These are phyloP conservation scores for Fusarium ambrosium DNA, from an alignment of 2,329 filamentous ascomycete genomes.

Conservation along the genomic window DNA sequence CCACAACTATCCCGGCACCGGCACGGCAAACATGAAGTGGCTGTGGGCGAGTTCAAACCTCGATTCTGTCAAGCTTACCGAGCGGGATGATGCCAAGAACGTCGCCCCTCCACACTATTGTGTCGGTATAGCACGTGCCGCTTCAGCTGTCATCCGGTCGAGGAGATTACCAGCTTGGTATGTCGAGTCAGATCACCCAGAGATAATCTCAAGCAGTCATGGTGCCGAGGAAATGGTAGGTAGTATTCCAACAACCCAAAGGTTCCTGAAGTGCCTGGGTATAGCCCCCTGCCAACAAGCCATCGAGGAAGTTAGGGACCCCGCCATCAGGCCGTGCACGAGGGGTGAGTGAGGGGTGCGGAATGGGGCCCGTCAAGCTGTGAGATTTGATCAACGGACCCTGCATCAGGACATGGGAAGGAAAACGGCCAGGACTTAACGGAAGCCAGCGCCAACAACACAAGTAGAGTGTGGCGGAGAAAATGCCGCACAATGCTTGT, in stretches of 20 bases:
- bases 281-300: neutral
- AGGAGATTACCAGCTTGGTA: neutral
- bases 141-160: neutral
- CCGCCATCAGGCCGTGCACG: constrained; percentile 38
- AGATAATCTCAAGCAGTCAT: neutral
- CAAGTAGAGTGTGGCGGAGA: constrained; percentile 12
- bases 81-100: constrained; percentile 15
- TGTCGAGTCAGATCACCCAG: neutral
- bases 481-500: constrained; percentile 35
- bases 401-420: constrained; percentile 33
- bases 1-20: neutral
- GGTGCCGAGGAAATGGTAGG: neutral
- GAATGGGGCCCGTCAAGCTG: constrained; percentile 26
- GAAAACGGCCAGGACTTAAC: constrained; percentile 27
- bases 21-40: constrained; percentile 11
- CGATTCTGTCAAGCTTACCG: constrained; percentile 16
- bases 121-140: constrained; percentile 1
- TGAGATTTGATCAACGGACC: constrained; percentile 40
- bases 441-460: constrained; percentile 4
- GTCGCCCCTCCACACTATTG: constrained; percentile 15
- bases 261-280: constrained; percentile 4
- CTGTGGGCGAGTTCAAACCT: constrained; percentile 12
- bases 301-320: constrained; percentile 12
- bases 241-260: neutral
- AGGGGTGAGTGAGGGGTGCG: constrained; percentile 37